These are phyloP conservation scores for Corylus heterophylla DNA, from an alignment of 306 rosid genomes.

Conservation along the genomic window DNA sequence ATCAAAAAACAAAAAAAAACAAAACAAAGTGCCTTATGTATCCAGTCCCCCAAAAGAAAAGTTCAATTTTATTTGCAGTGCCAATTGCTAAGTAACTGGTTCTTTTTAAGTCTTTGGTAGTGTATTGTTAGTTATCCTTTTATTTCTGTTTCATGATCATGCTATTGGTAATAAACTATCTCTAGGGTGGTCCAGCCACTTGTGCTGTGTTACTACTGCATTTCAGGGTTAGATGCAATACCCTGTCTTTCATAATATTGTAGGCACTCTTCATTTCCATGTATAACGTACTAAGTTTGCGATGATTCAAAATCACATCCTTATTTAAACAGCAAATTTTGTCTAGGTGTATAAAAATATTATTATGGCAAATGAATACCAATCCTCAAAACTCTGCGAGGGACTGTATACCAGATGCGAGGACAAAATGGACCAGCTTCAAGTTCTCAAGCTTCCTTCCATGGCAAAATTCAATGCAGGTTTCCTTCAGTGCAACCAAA, in stretches of 20 bases:
- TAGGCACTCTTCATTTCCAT: background rate
- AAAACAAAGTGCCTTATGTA: background rate
- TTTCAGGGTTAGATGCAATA: background rate
- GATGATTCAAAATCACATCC: background rate
- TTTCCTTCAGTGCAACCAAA: slow-evolving; percentile 74
- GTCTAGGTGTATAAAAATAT: slow-evolving; percentile 61
- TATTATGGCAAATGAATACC: slow-evolving; percentile 65
- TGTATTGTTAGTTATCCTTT: background rate
- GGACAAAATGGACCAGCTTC: slow-evolving; percentile 92
- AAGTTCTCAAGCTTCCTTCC: slow-evolving; percentile 88
- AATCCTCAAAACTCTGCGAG: slow-evolving; percentile 89
- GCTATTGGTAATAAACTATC: background rate
- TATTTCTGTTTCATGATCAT: slow-evolving; percentile 12
- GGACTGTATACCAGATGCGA: slow-evolving; percentile 78
- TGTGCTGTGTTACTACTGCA: background rate
- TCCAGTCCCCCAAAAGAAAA: background rate
- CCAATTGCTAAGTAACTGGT: background rate
- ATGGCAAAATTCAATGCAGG: slow-evolving; percentile 97
- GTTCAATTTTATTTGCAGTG: background rate
- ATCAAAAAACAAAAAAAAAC: too few species aligned
- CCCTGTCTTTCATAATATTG: background rate
- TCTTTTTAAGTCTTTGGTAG: background rate
- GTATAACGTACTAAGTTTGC: background rate
- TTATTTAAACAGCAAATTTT: slow-evolving; percentile 22
- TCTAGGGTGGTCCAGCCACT: background rate